phyloP scores from a whole-genome alignment of 345 rosid genomes.

The Erysimum cheiranthoides region DNA sequence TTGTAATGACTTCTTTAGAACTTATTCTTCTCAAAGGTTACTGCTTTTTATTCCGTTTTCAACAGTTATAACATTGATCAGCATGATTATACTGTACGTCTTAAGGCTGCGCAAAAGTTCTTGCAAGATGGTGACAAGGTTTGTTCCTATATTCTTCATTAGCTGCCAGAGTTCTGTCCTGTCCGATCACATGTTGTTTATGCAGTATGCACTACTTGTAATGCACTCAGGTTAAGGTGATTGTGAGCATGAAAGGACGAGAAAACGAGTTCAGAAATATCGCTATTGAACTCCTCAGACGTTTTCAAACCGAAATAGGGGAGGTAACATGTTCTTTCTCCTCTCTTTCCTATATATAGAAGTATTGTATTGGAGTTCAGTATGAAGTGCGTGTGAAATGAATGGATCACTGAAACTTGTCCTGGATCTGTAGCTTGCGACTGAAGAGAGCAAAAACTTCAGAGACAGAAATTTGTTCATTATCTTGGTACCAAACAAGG shows the following conservation, averaged over 20 bases:
- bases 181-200: conserved; percentile 19
- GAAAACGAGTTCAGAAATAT: conserved; percentile 88
- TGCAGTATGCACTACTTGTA: conserved; percentile 25
- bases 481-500: conserved; percentile 83
- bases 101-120: conserved; percentile 85
- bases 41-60: conserved; percentile 5
- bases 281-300: conserved; percentile 83
- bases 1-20: neutral
- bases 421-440: conserved; percentile 65
- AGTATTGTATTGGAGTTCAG: neutral
- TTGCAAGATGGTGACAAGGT: conserved; percentile 97
- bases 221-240: conserved; percentile 80
- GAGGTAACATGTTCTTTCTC: conserved; percentile 60
- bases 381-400: neutral
- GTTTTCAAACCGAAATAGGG: conserved; percentile 86
- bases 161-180: neutral
- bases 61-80: conserved; percentile 90
- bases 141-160: conserved; percentile 38
- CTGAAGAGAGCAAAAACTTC: conserved; percentile 85
- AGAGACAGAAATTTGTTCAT: conserved; percentile 77
- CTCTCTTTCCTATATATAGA: neutral
- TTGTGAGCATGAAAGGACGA: conserved; percentile 91
- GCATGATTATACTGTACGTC: conserved; percentile 87
- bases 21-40: neutral
- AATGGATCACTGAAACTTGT: conserved; percentile 22